Percentiles rank a stretch among this genome's conserved stretches.
Conservation (phyloP, 75 land plant species). For the Cunninghamia lanceolata region DNA sequence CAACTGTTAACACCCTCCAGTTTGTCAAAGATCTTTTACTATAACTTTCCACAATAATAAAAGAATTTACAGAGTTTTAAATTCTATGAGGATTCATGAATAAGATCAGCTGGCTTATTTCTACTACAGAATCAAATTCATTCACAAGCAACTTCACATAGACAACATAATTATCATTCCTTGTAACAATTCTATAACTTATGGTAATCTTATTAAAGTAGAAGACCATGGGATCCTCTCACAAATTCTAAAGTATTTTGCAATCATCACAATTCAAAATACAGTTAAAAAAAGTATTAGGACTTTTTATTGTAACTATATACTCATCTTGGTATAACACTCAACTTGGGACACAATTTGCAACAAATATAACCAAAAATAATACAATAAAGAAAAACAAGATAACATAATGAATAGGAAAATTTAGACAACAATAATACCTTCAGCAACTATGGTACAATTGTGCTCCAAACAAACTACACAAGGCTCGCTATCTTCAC, state of each 20-base stretch:
- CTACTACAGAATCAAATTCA: neutral
- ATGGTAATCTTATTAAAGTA: neutral
- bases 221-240: neutral
- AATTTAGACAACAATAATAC: too few relatives aligned
- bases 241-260: neutral
- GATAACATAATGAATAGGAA: too few relatives aligned
- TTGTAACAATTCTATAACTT: neutral
- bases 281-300: neutral
- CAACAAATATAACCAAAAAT: too few relatives aligned
- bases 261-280: neutral
- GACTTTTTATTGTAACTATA: neutral
- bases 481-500: too few relatives aligned
- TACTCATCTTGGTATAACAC: neutral
- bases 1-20: neutral
- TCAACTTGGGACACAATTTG: neutral
- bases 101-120: neutral
- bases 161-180: neutral
- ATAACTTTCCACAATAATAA: neutral
- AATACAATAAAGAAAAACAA: too few relatives aligned
- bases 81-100: neutral
- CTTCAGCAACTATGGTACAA: too few relatives aligned
- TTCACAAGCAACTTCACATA: neutral
- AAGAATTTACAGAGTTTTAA: neutral
- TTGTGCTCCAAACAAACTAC: too few relatives aligned
- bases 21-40: neutral